Percentiles rank a stretch among this genome's conserved stretches.
Evolutionary conservation across 352 stramenopile species (phyloP).

Genomic region (Phytopythium chamaehyphon): DNA sequence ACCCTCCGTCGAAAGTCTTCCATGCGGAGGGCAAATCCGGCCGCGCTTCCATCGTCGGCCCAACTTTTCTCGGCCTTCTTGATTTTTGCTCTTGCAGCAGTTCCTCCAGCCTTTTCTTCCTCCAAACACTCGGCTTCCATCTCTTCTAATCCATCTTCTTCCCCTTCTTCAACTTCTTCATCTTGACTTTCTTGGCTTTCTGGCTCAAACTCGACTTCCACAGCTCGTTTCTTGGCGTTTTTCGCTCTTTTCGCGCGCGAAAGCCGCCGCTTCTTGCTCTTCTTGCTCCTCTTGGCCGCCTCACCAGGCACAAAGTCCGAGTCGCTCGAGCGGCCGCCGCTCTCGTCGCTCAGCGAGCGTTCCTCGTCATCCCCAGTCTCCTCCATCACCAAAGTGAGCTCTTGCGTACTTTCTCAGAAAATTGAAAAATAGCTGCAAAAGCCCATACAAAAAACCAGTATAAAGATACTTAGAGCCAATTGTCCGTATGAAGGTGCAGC

Average conservation of each 20-base stretch:
- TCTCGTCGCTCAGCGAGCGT: constrained; percentile 4
- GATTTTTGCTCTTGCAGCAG: background rate
- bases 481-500: constrained; percentile 7
- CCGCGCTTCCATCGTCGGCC: constrained; percentile 39
- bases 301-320: constrained; percentile 29
- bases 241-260: constrained; percentile 4
- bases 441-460: too few relatives aligned
- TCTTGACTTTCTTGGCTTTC: constrained; percentile 7
- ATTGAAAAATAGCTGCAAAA: too few relatives aligned
- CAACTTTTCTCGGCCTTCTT: constrained; percentile 17
- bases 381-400: background rate
- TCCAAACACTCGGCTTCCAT: background rate
- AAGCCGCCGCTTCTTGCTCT: constrained; percentile 17
- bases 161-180: constrained; percentile 1
- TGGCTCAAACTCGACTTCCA: background rate
- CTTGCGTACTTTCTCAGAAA: too few relatives aligned
- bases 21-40: constrained; percentile 24
- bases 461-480: background rate
- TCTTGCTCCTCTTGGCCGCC: constrained; percentile 5
- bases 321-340: constrained; percentile 18
- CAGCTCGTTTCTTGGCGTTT: constrained; percentile 1
- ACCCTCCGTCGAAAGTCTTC: constrained; percentile 26
- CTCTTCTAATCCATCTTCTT: background rate
- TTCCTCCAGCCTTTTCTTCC: background rate
- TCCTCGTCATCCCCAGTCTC: background rate